Conservation (phyloP, 1,139 yeast species). For the Suhomyces terraborum region DNA sequence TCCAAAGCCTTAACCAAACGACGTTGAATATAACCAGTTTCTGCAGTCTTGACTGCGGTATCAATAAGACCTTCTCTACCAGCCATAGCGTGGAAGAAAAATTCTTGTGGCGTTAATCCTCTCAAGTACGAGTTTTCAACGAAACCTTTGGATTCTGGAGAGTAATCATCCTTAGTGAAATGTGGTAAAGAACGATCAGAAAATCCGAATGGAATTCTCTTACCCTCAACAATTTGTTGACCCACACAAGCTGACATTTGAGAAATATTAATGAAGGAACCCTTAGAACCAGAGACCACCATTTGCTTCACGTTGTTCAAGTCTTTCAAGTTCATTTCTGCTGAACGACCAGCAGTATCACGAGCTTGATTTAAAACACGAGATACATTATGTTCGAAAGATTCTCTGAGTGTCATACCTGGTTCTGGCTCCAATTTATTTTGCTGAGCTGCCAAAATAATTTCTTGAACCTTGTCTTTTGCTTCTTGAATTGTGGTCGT, state of each 20-base stretch:
- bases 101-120: constrained; percentile 98
- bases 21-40: constrained; percentile 98
- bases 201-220: constrained; percentile 97
- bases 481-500: constrained; percentile 93
- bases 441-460: constrained; percentile 87
- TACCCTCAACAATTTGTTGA: constrained; percentile 99
- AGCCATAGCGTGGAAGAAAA: constrained; percentile 99
- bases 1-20: constrained; percentile 97
- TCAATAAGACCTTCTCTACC: constrained; percentile 99
- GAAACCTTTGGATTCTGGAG: constrained; percentile 97
- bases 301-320: constrained; percentile 95
- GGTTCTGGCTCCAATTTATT: constrained; percentile 91
- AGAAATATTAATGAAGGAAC: constrained; percentile 97
- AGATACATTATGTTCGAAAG: constrained; percentile 96
- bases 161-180: constrained; percentile 96
- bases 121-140: constrained; percentile 96
- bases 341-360: constrained; percentile 98
- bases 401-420: constrained; percentile 98
- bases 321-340: constrained; percentile 93
- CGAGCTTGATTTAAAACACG: constrained; percentile 96
- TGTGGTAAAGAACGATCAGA: constrained; percentile 96
- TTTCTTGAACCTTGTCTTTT: constrained; percentile 88
- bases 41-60: constrained; percentile 98
- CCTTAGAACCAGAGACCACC: constrained; percentile 99
- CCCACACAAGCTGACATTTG: constrained; percentile 99